Evolutionary conservation across 23 red algal genomes (phyloP).

Genomic region (Gracilaria caudata): DNA sequence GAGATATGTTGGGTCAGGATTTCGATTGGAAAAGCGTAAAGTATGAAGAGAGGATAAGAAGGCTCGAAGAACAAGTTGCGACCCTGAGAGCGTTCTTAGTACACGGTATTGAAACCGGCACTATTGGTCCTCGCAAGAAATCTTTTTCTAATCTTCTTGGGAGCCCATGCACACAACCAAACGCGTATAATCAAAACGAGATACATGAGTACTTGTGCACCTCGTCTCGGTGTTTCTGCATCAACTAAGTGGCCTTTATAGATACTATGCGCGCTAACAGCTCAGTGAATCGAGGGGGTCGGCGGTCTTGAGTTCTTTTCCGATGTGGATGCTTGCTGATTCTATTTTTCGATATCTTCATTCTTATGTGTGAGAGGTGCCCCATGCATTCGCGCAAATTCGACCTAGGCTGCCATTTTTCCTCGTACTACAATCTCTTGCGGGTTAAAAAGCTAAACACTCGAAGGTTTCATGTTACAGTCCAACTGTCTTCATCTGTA

Average conservation of each 20-base stretch:
- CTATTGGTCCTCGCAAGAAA: slow-evolving; percentile 19
- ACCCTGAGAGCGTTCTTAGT: slow-evolving; percentile 30
- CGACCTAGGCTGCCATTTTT: neutral
- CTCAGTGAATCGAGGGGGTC: neutral
- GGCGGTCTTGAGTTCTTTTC: neutral
- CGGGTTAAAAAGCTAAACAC: neutral
- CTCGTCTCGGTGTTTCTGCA: slow-evolving; percentile 21
- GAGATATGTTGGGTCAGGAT: slow-evolving; percentile 27
- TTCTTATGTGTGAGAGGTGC: neutral
- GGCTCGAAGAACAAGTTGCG: slow-evolving; percentile 58
- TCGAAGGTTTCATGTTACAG: neutral
- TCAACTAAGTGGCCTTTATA: neutral
- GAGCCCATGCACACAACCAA: neutral
- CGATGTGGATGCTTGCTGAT: neutral
- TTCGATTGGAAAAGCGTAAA: slow-evolving; percentile 47
- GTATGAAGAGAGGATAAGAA: slow-evolving; percentile 68
- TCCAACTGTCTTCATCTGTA: neutral
- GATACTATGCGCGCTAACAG: neutral
- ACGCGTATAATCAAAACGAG: neutral
- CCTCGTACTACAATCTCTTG: neutral
- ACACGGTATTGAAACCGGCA: slow-evolving; percentile 23
- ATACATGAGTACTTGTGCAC: slow-evolving; percentile 31
- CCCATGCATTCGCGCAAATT: neutral
- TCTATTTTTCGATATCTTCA: slow-evolving; percentile 14
- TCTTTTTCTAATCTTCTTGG: slow-evolving; percentile 52